These are phyloP conservation scores for Colletotrichum magnum DNA, from an alignment of 2,329 filamentous ascomycete species.

Conservation along the genomic window DNA sequence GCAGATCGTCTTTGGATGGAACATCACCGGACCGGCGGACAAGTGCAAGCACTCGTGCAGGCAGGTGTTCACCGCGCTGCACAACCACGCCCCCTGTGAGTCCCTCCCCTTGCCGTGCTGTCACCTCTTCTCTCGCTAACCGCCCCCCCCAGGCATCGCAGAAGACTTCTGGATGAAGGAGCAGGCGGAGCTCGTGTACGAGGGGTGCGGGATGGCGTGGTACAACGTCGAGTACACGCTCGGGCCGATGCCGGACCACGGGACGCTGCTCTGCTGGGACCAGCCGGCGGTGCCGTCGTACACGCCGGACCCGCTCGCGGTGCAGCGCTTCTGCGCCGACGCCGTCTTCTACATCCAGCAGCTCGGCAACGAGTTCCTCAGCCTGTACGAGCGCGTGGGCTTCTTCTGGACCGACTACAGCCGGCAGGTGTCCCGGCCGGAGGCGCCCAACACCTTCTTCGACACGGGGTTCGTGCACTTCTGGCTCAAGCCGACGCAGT, in stretches of 20 bases:
- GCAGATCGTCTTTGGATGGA: constrained; percentile 10
- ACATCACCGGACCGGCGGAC: not conserved
- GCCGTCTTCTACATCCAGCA: not conserved
- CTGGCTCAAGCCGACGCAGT: constrained; percentile 24
- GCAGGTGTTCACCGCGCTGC: constrained; percentile 20
- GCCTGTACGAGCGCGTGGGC: not conserved
- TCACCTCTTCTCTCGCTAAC: not conserved
- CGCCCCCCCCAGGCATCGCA: constrained; percentile 1
- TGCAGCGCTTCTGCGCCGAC: constrained; percentile 15
- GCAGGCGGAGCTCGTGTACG: constrained; percentile 1
- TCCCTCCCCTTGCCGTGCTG: not conserved
- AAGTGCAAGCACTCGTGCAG: constrained; percentile 17
- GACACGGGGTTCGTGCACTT: constrained; percentile 30
- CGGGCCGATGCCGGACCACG: constrained; percentile 8
- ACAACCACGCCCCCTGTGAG: constrained; percentile 15
- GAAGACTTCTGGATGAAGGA: constrained; percentile 33
- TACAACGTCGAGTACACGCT: constrained; percentile 9
- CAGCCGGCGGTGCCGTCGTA: constrained; percentile 15
- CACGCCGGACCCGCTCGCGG: not conserved
- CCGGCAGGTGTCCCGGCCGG: constrained; percentile 3
- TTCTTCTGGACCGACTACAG: constrained; percentile 34
- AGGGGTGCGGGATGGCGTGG: constrained; percentile 22
- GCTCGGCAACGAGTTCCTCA: not conserved
- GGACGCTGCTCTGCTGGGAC: constrained; percentile 25
- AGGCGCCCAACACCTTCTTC: not conserved